Conservation (phyloP, 2,329 filamentous ascomycete genomes). For the Helotiales sp. region DNA sequence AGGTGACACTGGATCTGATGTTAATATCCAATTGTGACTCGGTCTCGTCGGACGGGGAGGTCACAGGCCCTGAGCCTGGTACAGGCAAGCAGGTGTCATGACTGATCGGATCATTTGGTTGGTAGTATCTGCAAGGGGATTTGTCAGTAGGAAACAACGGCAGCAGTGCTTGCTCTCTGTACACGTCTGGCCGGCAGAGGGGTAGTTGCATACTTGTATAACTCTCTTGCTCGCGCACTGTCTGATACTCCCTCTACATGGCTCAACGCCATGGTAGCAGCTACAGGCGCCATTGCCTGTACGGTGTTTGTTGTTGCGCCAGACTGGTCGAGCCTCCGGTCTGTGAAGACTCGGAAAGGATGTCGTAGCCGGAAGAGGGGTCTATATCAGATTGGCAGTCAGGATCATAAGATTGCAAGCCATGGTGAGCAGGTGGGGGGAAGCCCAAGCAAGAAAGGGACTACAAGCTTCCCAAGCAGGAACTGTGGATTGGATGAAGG, state of each 20-base stretch:
- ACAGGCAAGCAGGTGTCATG: conserved; percentile 8
- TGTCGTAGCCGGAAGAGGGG: not conserved
- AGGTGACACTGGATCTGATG: conserved; percentile 28
- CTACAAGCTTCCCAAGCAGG: not conserved
- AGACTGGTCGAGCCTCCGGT: not conserved
- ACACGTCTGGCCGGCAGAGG: not conserved
- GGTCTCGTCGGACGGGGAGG: not conserved
- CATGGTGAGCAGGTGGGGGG: not conserved
- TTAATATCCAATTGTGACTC: conserved; percentile 15
- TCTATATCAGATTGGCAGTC: not conserved
- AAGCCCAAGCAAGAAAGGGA: not conserved
- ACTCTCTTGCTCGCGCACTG: conserved; percentile 32
- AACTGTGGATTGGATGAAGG: not conserved
- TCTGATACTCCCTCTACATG: conserved; percentile 34
- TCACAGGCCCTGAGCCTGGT: not conserved
- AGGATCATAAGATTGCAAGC: not conserved
- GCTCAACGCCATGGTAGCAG: conserved; percentile 25
- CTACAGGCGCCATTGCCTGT: conserved; percentile 30
- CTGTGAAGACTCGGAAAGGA: not conserved
- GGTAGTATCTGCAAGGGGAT: conserved; percentile 31
- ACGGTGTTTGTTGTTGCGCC: not conserved
- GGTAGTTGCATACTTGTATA: conserved; percentile 34
- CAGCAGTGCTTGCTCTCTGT: too few species aligned
- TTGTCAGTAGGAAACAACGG: conserved; percentile 13
- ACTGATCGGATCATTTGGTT: conserved; percentile 21